Evolutionary conservation across 139 green algal species (phyloP), one percentile per base, ranked within the genome.

Genomic region (Chloropicon primus): DNA sequence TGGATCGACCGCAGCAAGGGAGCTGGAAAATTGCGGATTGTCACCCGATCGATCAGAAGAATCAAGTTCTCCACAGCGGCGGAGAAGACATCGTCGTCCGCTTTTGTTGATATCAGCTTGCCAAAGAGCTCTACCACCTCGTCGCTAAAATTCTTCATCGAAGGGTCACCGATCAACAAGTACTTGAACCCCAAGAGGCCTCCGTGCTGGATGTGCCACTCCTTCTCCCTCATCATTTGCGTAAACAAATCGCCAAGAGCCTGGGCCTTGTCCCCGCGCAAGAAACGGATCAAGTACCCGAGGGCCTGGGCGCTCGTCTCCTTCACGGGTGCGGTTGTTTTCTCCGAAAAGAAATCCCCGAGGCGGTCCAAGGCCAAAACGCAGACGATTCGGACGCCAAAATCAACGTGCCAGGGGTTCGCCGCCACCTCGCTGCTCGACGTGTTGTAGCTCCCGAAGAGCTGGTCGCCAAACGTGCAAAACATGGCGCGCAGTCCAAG

Each of bases 281-380:
- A 84, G 23, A 76, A 93, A 76, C 78, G 94, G 77, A 1, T n/a
- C 24, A 21, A 80, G 53, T 71, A 93, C 79, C 90, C 95, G 71
- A 99, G 85, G 21, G 92, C 93, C 85, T 99, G 95, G 17, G 92
- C 93, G 2, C 89, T 88, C 10, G 94, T 98, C 87, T 99, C 95
- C 21, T 93, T 83, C 27, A 98, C 92, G 0, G 94, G 94, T 0
- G 91, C 93, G 27, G 76, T 26, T 25, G 91, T 90, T 84, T 93
- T 85, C 79, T 99, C 95, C 23, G 90, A 96, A 0, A 93, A 86
- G 76, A 91, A 99, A 87, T 99, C 95, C 0, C 88, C 91, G 83
- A 98, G 80, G 10, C 93, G 82, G 86, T 99, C 95, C 72, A 99
- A 88, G 17, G 92, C 89, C 54, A 99, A 88, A 76, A 97, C 85